Conservation (phyloP, 305 asterid species). For the Rubia balearica region DNA sequence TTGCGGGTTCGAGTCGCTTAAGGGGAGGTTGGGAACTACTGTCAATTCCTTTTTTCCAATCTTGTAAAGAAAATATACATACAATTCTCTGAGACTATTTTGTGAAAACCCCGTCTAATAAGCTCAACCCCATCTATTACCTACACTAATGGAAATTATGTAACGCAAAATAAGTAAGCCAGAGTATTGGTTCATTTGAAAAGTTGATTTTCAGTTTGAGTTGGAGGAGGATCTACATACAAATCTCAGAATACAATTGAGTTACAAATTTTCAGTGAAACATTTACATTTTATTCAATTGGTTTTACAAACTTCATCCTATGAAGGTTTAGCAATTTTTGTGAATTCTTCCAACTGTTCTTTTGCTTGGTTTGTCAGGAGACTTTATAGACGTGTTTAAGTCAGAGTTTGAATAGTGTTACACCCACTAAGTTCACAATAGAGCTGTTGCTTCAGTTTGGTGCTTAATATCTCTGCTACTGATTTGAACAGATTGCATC, state of each 20-base stretch:
- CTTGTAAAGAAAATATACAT: not conserved
- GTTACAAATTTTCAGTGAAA: too few species aligned
- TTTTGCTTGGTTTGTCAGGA: not conserved
- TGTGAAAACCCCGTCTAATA: not conserved
- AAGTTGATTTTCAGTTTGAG: not conserved
- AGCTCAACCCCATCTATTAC: not conserved
- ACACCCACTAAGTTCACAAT: not conserved
- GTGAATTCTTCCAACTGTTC: not conserved
- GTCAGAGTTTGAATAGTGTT: not conserved
- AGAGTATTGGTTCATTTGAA: not conserved
- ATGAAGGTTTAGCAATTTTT: not conserved
- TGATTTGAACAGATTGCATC: slow-evolving; percentile 54
- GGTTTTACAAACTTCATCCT: not conserved
- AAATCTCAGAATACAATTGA: not conserved
- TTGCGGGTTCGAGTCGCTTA: not conserved
- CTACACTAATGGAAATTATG: not conserved
- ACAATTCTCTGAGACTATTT: not conserved
- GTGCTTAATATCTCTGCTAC: not conserved
- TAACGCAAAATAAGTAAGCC: not conserved
- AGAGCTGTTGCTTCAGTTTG: not conserved
- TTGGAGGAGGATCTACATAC: too few species aligned
- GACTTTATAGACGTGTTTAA: not conserved
- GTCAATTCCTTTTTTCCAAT: not conserved
- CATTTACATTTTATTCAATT: not conserved
- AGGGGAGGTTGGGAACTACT: not conserved